Evolutionary conservation across 441 rosid species (phyloP).

Genomic region (Codiaeum variegatum): DNA sequence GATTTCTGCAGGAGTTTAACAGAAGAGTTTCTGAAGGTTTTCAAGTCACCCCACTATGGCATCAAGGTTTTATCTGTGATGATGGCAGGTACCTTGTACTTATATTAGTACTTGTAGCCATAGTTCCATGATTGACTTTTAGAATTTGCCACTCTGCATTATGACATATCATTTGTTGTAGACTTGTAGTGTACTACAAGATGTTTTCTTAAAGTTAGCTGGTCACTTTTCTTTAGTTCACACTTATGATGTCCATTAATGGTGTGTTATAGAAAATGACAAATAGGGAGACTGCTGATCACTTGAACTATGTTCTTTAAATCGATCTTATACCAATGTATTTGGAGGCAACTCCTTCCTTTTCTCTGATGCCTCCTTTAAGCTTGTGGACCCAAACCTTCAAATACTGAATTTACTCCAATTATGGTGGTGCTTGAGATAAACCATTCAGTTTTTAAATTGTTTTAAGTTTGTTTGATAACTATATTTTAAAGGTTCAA

Average conservation of each 20-base stretch:
- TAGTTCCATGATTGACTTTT: neutral
- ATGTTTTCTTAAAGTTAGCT: neutral
- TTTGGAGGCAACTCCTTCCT: neutral
- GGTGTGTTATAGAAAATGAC: neutral
- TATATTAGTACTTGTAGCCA: neutral
- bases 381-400: neutral
- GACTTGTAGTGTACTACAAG: neutral
- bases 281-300: neutral
- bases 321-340: neutral
- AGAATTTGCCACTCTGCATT: neutral
- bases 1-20: conserved; percentile 58
- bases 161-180: neutral
- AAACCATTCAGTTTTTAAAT: too few relatives aligned
- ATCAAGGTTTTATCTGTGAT: conserved; percentile 87
- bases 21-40: conserved; percentile 75
- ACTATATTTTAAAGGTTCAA: too few relatives aligned
- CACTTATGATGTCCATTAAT: neutral
- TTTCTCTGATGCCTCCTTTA: neutral
- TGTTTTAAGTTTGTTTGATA: too few relatives aligned
- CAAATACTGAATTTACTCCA: neutral
- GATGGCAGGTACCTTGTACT: conserved; percentile 70
- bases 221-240: neutral
- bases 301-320: neutral
- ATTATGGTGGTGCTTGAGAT: too few relatives aligned
- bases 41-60: conserved; percentile 92